Conservation (phyloP, 73 alveolate species). For the Loxodes magnus region DNA sequence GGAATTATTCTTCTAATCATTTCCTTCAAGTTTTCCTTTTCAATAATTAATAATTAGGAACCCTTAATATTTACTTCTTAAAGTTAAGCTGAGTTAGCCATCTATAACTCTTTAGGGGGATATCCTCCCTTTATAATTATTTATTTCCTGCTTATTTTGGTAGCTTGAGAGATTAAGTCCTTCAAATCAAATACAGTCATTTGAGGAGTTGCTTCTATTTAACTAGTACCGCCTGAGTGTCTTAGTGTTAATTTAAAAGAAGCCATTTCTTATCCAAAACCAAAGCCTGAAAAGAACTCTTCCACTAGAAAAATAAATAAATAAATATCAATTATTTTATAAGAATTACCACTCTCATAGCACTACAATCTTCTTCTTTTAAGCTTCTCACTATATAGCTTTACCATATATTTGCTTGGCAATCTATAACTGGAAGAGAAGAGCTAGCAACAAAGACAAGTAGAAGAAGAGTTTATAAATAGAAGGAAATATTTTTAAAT, state of each 20-base stretch:
- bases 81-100: neutral
- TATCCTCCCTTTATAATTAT: neutral
- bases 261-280: too few relatives aligned
- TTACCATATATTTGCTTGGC: too few relatives aligned
- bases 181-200: neutral
- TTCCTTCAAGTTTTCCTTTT: neutral
- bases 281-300: too few relatives aligned
- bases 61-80: neutral
- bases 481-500: too few relatives aligned
- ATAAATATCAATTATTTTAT: too few relatives aligned
- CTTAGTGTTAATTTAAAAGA: neutral
- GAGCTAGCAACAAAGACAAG: too few relatives aligned
- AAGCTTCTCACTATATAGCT: too few relatives aligned
- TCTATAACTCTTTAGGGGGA: neutral
- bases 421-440: too few relatives aligned
- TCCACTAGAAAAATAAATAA: too few relatives aligned
- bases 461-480: too few relatives aligned
- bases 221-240: neutral
- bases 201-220: neutral
- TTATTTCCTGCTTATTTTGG: neutral
- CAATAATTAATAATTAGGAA: neutral
- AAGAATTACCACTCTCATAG: too few relatives aligned
- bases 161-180: neutral
- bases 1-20: conserved; percentile 55
- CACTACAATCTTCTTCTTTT: too few relatives aligned